Evolutionary conservation across 2,329 filamentous ascomycete species (phyloP), one percentile per base, ranked within the genome.

Genomic region (Ilyonectria sp.): DNA sequence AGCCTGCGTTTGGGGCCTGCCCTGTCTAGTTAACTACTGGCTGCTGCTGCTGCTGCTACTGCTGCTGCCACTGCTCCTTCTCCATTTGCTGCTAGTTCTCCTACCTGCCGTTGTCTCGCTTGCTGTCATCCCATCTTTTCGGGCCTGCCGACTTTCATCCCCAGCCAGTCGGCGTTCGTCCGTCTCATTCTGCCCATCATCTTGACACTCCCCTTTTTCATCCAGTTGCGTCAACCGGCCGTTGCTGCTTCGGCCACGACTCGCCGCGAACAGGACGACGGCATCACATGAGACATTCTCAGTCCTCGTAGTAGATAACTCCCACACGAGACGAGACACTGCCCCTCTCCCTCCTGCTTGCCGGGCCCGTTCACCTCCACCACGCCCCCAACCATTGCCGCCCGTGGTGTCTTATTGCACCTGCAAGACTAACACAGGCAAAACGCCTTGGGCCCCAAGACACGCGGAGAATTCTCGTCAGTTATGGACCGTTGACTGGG

Each of bases 381-480:
- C 58, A 71, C 63, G 49, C 63, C 67, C 67, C 66, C 54, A 70
- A 71, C 69, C 69, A 72, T 64, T 69, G 67, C 68, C 60, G 60
- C 69, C 64, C 67, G 68, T 67, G 54, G 61, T 74, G 76, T 77
- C 72, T 75, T 73, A 73, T 77, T 77, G 69, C 71, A 66, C 68
- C 66, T 72, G 69, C 66, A 68, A 70, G 61, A 69, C 69, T 69
- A 70, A 70, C 68, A 68, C 70, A 71, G 67, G 53, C 66, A 63
- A 72, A 73, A 60, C 67, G 69, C 71, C 62, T 71, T 67, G 65
- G 63, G 66, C 68, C 69, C 70, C 70, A 70, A 79, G 74, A 75
- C 74, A 75, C 73, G 74, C 79, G 79, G 79, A 80, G 79, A 81
- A 80, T 80, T 81, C 75, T 80, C 72, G 63, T 74, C 68, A 53